Base-by-base conservation (phyloP, 495 filamentous ascomycete genomes). In the Penicillium silybi region DNA sequence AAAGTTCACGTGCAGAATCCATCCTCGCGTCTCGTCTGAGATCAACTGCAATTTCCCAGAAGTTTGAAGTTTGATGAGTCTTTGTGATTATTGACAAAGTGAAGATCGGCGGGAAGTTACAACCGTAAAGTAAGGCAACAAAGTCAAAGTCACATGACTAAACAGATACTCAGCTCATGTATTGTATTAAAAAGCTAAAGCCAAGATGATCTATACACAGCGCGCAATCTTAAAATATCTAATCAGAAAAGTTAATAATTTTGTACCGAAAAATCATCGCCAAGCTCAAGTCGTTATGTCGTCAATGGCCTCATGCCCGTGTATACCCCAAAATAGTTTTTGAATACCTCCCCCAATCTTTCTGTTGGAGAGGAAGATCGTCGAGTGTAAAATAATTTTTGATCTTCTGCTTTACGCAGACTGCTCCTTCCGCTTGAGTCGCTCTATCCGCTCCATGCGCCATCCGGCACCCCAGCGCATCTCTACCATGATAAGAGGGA, bases 401-500 rank as follows among this genome's bases (percentile, higher is more conserved):
- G 27, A 32, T 44, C 41, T 1, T 22, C 18, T 5, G n/a, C 19
- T 39, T 38, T 46, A 35, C 5, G 34, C 37, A 34, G 20, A 23
- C 48, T 50, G 39, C n/a, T 44, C 43, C 15, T 63, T 58, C 16
- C 44, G 40, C 20, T 55, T 41, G n/a, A 66, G 50, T 7, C 62
- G 61, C 34, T 61, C 57, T 4, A 53, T 57, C 13, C 70, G 63
- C 40, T 66, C 58, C 18, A 57, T 50, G 17, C 70, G 62, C 77
- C 77, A 80, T 20, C 51, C 56, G 13, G 74, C 68, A 6, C 77
- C 76, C 66, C 66, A 79, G 41, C 67, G 71, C 54, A 74, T 59
- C 46, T 73, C 71, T 20, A 67, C 50, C 50, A 59, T 59, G 15
- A 77, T 34, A 17, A 77, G 52, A 3, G 72, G 72, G 17, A 61